Conservation (phyloP, 805 yeast genomes). For the Schizosaccharomyces osmophilus region DNA sequence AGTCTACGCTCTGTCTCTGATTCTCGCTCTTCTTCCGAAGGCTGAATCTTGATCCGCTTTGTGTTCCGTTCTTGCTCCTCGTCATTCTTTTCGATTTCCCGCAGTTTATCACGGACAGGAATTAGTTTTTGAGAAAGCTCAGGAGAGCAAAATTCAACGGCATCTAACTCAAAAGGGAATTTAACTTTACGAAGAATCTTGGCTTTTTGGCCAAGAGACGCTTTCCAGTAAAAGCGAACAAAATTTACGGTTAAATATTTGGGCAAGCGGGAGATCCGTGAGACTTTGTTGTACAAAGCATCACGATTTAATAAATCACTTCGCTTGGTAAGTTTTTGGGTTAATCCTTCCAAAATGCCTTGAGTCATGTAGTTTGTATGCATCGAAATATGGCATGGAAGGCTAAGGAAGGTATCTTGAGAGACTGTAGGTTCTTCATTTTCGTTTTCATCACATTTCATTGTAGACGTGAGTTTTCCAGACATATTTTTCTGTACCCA, state of each 20-base stretch:
- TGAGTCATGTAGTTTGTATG: constrained; percentile 70
- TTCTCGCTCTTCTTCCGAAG: constrained; percentile 12
- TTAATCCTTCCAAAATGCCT: constrained; percentile 52
- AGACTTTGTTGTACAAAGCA: constrained; percentile 38
- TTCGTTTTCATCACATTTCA: constrained; percentile 34
- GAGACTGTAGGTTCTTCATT: constrained; percentile 23
- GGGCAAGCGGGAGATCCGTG: constrained; percentile 52
- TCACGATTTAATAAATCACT: constrained; percentile 45
- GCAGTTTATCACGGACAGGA: constrained; percentile 49
- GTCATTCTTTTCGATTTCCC: constrained; percentile 50
- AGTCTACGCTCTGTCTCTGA: constrained; percentile 5
- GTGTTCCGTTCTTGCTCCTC: constrained; percentile 49
- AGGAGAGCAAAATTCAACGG: constrained; percentile 66
- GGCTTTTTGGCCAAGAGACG: constrained; percentile 71
- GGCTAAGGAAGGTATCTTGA: constrained; percentile 38
- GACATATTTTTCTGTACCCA: constrained; percentile 34
- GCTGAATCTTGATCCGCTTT: constrained; percentile 26
- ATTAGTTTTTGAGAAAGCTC: constrained; percentile 42
- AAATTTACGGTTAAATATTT: constrained; percentile 72
- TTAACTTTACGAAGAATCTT: constrained; percentile 83
- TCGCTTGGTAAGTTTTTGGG: constrained; percentile 54
- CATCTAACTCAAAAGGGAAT: constrained; percentile 81
- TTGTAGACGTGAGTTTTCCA: constrained; percentile 35
- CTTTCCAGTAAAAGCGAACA: constrained; percentile 88
- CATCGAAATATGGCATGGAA: constrained; percentile 71